Evolutionary conservation across 768 basidiomycete species (phyloP).

Genomic region (Rhodosporidiobolus sp.): DNA sequence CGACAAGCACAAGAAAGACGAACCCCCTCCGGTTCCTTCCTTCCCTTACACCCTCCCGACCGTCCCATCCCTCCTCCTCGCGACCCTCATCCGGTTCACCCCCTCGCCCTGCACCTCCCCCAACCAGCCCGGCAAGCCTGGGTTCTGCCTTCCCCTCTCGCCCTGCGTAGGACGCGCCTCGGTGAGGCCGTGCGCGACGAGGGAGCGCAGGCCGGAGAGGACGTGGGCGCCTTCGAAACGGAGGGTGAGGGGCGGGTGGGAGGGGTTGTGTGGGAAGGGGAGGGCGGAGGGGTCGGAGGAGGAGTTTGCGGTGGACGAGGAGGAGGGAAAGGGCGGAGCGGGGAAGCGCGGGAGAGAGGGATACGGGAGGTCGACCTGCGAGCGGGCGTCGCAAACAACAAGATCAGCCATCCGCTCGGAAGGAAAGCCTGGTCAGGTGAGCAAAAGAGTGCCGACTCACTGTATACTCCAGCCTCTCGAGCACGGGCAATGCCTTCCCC

Average conservation of each 20-base stretch:
- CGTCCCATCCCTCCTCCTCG: background rate
- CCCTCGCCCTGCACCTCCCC: background rate
- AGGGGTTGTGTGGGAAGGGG: too few species aligned
- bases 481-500: background rate
- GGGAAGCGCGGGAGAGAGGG: background rate
- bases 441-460: background rate
- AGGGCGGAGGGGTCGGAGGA: background rate
- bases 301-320: background rate
- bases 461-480: slow-evolving; percentile 15
- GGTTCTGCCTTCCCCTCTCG: background rate
- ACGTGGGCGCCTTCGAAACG: slow-evolving; percentile 22
- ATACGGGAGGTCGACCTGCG: slow-evolving; percentile 8
- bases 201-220: slow-evolving; percentile 9
- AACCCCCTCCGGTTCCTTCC: too few species aligned
- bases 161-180: background rate
- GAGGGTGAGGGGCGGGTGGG: slow-evolving; percentile 5
- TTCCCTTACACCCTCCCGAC: background rate
- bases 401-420: background rate
- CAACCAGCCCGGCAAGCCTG: slow-evolving; percentile 2
- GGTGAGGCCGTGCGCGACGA: background rate
- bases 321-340: slow-evolving; percentile 6
- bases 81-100: background rate
- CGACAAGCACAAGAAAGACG: too few species aligned
- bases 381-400: background rate
- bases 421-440: background rate